phyloP scores from a whole-genome alignment of 2,329 filamentous ascomycete species.

The Zasmidium cellare region DNA sequence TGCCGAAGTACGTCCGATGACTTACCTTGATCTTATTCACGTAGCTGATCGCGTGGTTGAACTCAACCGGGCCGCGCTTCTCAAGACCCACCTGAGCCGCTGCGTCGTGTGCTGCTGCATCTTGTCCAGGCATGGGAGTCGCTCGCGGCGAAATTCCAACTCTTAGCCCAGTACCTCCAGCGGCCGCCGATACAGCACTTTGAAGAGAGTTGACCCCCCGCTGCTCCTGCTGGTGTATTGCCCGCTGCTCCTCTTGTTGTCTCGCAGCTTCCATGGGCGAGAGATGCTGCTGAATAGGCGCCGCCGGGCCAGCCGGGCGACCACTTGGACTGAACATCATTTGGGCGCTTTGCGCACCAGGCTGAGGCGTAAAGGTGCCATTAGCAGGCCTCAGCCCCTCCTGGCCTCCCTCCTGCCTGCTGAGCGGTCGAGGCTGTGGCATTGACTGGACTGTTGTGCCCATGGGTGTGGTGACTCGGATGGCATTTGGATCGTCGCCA shows the following conservation, averaged over 20 bases:
- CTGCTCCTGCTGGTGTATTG: slow-evolving; percentile 39
- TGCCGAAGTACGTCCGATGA: slow-evolving; percentile 3
- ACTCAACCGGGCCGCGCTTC: slow-evolving; percentile 92
- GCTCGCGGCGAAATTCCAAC: slow-evolving; percentile 53
- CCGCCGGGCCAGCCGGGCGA: slow-evolving; percentile 43
- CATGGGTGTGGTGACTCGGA: slow-evolving; percentile 94
- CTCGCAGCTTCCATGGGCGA: slow-evolving; percentile 31
- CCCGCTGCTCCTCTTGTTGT: slow-evolving; percentile 26
- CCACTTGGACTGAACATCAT: slow-evolving; percentile 47
- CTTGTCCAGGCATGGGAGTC: slow-evolving; percentile 56
- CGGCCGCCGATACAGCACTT: slow-evolving; percentile 61
- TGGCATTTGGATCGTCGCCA: slow-evolving; percentile 91
- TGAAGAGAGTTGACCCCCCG: slow-evolving; percentile 66
- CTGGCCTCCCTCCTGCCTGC: slow-evolving; percentile 25
- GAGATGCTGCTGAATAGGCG: slow-evolving; percentile 29
- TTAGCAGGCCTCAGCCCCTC: slow-evolving; percentile 30
- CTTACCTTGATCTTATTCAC: slow-evolving; percentile 99
- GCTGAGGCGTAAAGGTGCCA: slow-evolving; percentile 43
- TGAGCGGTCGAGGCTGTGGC: slow-evolving; percentile 51
- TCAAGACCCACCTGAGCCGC: slow-evolving; percentile 57
- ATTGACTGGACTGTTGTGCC: slow-evolving; percentile 95
- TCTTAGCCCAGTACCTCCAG: slow-evolving; percentile 50
- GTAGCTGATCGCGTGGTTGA: slow-evolving; percentile 98
- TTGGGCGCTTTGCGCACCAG: slow-evolving; percentile 34
- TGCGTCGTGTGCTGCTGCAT: slow-evolving; percentile 54